Base-by-base conservation (phyloP, 306 rosid species). In the Pyrus bretschneideri region DNA sequence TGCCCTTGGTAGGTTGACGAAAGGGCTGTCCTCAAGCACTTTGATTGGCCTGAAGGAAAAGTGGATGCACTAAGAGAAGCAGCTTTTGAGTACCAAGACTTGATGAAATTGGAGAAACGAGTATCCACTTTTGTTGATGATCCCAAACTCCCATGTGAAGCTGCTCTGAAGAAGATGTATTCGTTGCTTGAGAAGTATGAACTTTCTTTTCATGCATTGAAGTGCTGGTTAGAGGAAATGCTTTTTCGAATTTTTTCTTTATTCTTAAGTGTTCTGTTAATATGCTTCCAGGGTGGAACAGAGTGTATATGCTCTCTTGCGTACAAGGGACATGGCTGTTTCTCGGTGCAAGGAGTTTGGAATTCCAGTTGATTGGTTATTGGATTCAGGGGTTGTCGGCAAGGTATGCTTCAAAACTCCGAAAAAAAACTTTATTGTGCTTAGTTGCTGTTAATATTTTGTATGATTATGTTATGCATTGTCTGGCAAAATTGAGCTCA, bases 41-140 rank as follows among this genome's bases (percentile, higher is more conserved):
- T 96, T 42, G 99, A 96, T 81, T 96, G 99, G 99, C 99, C 99
- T 38, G 99, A 96, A 84, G 99, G 99, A 79, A 96, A 96, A 85
- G 97, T 96, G 33, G 99, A 96, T 83, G 99, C 99, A 63, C 76
- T 96, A 71, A 91, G 99, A 89, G 99, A 96, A 81, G 98, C 99
- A 27, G 88, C 99, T 75, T 96, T 96, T 73, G 99, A 96, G 76
- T 92, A 89, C 83, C 99, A 96, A 73, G 99, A 92, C 85, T 81
- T 96, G 69, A 81, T 91, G 85, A 96, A 91, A 82, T 77, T 92
- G 91, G 99, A 92, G 91, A 91, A 96, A 69, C 82, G 35, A 71
- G 94, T 88, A 79, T 80, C 98, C 81, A 83, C 96, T 69, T 96
- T 96, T 75, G 83, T 59, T 64, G 99, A 92, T 85, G 99, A 96